A percentile compares a stretch with the other conserved stretches of the same genome.
These are phyloP conservation scores for Serendipita sp. DNA, from an alignment of 768 basidiomycete species.

Conservation along the genomic window DNA sequence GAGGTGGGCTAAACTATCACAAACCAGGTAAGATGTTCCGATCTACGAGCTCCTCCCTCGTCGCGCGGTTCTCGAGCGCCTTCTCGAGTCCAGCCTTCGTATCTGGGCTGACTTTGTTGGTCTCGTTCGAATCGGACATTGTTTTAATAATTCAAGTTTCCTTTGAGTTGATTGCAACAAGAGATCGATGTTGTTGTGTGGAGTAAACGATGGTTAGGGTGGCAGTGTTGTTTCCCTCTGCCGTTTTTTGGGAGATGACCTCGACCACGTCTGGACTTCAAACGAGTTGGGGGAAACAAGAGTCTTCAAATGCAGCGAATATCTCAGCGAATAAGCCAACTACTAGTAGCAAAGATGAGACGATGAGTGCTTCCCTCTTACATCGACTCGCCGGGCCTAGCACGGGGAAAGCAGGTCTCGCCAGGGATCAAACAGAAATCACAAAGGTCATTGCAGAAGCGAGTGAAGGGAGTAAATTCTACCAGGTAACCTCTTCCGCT, in stretches of 20 bases:
- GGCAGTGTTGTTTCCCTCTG: background rate
- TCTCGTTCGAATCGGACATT: background rate
- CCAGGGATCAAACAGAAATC: constrained; percentile 67
- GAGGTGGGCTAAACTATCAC: constrained; percentile 10
- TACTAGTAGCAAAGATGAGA: background rate
- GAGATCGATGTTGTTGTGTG: background rate
- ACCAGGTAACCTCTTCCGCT: constrained; percentile 37
- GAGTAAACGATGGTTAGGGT: background rate
- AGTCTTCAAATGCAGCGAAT: background rate
- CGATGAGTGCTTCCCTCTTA: constrained; percentile 28
- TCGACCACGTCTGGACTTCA: background rate
- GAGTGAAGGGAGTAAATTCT: constrained; percentile 87
- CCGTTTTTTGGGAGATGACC: background rate
- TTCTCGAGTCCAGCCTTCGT: constrained; percentile 32
- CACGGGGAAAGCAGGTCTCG: constrained; percentile 73
- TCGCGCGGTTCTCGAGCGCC: constrained; percentile 36
- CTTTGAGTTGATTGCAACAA: too few species aligned
- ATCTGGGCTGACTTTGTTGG: background rate
- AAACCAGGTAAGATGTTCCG: constrained; percentile 56
- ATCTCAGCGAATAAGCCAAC: background rate
- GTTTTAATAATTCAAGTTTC: background rate
- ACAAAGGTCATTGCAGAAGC: constrained; percentile 81
- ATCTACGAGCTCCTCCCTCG: constrained; percentile 46
- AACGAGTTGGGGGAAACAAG: background rate
- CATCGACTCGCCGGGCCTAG: constrained; percentile 78